Conservation (phyloP, 768 basidiomycete species). For the Tricholoma sp. region DNA sequence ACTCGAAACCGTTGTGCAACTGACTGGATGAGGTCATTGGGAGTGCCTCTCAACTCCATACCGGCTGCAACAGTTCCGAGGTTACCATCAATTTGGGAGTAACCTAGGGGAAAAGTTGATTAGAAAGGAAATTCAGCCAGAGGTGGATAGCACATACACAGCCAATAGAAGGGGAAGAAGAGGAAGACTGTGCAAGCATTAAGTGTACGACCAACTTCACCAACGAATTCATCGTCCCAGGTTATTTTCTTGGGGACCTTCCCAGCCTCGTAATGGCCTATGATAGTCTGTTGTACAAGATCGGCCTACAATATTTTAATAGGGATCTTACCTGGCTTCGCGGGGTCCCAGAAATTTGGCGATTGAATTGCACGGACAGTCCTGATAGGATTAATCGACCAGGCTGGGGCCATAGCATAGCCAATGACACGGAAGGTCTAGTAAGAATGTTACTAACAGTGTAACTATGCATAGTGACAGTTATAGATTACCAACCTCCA, state of each 20-base stretch:
- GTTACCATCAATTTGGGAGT: slow-evolving; percentile 50
- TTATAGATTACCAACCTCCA: slow-evolving; percentile 28
- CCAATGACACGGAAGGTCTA: slow-evolving; percentile 37
- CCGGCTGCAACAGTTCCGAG: slow-evolving; percentile 44
- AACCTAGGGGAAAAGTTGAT: slow-evolving; percentile 23
- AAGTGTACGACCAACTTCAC: slow-evolving; percentile 43
- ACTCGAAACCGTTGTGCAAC: not conserved
- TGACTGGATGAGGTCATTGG: slow-evolving; percentile 46
- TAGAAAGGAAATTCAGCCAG: not conserved
- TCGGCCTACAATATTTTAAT: not conserved
- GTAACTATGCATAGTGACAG: not conserved
- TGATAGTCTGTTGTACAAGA: not conserved
- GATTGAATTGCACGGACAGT: slow-evolving; percentile 25
- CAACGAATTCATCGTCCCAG: slow-evolving; percentile 53
- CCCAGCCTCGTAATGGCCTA: slow-evolving; percentile 28
- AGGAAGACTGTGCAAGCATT: slow-evolving; percentile 49
- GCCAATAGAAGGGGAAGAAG: slow-evolving; percentile 50
- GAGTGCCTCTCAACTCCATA: slow-evolving; percentile 42
- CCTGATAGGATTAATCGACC: slow-evolving; percentile 33
- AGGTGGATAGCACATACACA: slow-evolving; percentile 23
- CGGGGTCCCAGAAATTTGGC: slow-evolving; percentile 42
- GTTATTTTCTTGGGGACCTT: slow-evolving; percentile 36
- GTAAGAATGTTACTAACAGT: slow-evolving; percentile 10
- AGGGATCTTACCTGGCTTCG: slow-evolving; percentile 38
- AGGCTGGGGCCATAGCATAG: slow-evolving; percentile 29